Evolutionary conservation across 176 grass and related monocot species (phyloP), one percentile per base, ranked within the genome.

Genomic region (Melocanna baccifera): DNA sequence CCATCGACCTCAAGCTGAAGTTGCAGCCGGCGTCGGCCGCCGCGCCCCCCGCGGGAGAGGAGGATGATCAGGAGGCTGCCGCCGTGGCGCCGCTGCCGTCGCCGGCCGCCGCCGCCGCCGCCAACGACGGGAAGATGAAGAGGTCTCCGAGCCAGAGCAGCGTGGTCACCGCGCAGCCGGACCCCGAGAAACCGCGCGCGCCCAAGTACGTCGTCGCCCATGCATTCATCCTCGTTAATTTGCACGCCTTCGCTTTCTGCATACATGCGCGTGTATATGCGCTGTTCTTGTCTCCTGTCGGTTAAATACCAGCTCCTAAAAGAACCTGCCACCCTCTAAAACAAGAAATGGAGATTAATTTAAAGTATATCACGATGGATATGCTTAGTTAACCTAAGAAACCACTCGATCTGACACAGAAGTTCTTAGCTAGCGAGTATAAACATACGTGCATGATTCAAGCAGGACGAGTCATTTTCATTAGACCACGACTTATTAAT

Each of bases 1-100:
- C 91, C 41, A 93, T 98, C 56, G 92, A 98, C 84, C 89, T 97
- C 67, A 86, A 90, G 81, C 91, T 97, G 36, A 87, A 89, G 85
- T 55, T 97, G 52, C 85, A 84, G 81, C 75, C 36, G 3, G 43
- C 67, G 22, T 26, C 75, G 3, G 41, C 72, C 0, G 28, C 78
- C 62, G 40, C 39, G 55, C 29, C 42, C 14, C 19, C 7, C 11
- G 18, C 7, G 48, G 41, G 7, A 1, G 19, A 69, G 7, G 61
- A 62, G 12, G 19, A 52, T 12, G 13, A 32, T 0, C 5, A 22
- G 22, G n/a, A 63, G 12, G 73, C 34, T 29, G 63, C 75, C 12
- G 75, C 55, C 8, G 81, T 62, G 18, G 75, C 47, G 73, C 12
- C 32, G 28, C 37, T 7, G 29, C 4, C 59, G 46, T 13, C 73